Conservation (phyloP, 1,284 basidiomycete species). For the Mycena citricolor region DNA sequence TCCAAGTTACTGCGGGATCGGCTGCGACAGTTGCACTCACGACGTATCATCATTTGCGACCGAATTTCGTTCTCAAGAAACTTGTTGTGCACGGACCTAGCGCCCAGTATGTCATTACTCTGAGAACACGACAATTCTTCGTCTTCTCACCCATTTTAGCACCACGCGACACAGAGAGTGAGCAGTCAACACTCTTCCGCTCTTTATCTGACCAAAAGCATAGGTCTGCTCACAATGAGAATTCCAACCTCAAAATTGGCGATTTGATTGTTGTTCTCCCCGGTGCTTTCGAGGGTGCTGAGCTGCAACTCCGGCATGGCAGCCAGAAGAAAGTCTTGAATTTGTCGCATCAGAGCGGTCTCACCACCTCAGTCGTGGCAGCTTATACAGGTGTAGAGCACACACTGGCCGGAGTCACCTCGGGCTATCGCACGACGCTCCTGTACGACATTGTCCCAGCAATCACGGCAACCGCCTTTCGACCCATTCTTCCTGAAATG, state of each 20-base stretch:
- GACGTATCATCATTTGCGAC: neutral
- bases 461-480: neutral
- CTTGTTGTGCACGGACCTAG: neutral
- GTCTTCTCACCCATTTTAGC: too few relatives aligned
- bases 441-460: neutral
- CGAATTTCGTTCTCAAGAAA: neutral
- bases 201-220: too few relatives aligned
- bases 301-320: neutral
- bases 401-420: neutral
- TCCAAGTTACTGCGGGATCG: neutral
- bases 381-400: neutral
- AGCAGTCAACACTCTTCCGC: too few relatives aligned
- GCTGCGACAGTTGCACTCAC: neutral
- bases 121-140: neutral
- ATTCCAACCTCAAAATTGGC: neutral
- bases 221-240: too few relatives aligned
- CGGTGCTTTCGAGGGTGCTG: neutral
- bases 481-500: conserved; percentile 15
- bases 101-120: neutral
- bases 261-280: neutral
- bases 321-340: neutral
- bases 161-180: too few relatives aligned
- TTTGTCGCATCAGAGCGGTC: neutral
- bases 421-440: neutral
- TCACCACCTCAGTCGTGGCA: neutral